Evolutionary conservation across 495 filamentous ascomycete species (phyloP).

Genomic region (Penicillium roqueforti): DNA sequence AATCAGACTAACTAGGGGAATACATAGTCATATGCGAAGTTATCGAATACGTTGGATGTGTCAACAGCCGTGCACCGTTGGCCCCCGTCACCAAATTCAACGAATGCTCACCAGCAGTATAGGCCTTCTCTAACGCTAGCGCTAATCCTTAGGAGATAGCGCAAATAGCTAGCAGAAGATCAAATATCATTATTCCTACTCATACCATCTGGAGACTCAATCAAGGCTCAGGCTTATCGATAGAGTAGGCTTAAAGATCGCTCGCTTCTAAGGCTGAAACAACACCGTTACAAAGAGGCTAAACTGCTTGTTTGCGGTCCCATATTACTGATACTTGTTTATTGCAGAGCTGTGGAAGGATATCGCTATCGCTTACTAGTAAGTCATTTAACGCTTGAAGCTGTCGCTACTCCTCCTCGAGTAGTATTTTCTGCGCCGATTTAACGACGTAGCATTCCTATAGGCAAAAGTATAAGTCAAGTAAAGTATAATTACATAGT

Average conservation of each 20-base stretch:
- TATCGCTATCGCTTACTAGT: conserved; percentile 3
- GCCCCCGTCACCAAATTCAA: neutral
- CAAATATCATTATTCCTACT: neutral
- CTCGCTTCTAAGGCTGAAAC: conserved; percentile 2
- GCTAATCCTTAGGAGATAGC: neutral
- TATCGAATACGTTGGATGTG: neutral
- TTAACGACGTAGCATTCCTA: too few relatives aligned
- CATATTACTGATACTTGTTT: neutral
- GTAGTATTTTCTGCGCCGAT: neutral
- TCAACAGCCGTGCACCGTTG: neutral
- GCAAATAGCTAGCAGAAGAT: neutral
- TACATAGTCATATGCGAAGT: neutral
- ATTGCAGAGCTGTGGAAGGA: neutral
- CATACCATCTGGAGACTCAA: neutral
- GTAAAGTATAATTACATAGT: conserved; percentile 1
- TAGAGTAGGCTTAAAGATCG: neutral
- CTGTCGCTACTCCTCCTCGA: neutral
- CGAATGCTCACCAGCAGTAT: neutral
- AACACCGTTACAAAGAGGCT: neutral
- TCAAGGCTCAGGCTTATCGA: neutral
- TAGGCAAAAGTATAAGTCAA: neutral
- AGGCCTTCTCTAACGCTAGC: neutral
- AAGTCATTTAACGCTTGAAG: conserved; percentile 1
- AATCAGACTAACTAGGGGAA: neutral
- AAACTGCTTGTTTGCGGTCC: neutral